These are phyloP conservation scores for Sanguinoderma infundibulare DNA, from an alignment of 1,284 basidiomycete species.

Conservation along the genomic window DNA sequence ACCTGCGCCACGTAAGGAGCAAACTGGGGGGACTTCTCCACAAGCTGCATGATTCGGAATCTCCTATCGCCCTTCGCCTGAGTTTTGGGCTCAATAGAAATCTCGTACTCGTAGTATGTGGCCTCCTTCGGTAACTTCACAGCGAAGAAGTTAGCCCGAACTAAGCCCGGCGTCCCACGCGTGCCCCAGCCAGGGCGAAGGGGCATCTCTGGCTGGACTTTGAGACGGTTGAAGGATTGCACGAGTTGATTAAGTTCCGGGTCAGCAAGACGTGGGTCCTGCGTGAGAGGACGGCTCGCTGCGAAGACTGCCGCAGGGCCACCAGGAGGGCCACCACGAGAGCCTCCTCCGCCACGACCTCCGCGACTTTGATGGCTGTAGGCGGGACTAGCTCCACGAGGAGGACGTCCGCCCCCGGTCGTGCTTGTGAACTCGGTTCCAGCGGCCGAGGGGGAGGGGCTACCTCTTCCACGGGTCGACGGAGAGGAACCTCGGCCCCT, in stretches of 20 bases:
- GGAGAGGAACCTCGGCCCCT: slow-evolving; percentile 17
- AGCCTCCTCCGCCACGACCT: slow-evolving; percentile 25
- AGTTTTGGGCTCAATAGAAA: slow-evolving; percentile 57
- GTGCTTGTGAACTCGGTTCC: slow-evolving; percentile 16
- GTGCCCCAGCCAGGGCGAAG: slow-evolving; percentile 72
- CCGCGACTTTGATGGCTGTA: background rate
- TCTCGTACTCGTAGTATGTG: slow-evolving; percentile 61
- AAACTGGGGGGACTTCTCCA: slow-evolving; percentile 53
- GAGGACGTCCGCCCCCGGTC: slow-evolving; percentile 14
- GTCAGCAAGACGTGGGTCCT: slow-evolving; percentile 47
- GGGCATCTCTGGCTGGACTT: slow-evolving; percentile 50
- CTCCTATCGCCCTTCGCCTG: slow-evolving; percentile 55
- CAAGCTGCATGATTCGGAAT: slow-evolving; percentile 58
- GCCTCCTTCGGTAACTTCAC: slow-evolving; percentile 50
- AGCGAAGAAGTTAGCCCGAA: slow-evolving; percentile 74
- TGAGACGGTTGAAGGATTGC: slow-evolving; percentile 44
- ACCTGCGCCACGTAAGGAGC: slow-evolving; percentile 47
- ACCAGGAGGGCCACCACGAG: slow-evolving; percentile 24
- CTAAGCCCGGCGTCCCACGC: slow-evolving; percentile 50
- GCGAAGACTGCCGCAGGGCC: slow-evolving; percentile 34
- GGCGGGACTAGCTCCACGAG: slow-evolving; percentile 6
- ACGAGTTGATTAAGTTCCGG: slow-evolving; percentile 46
- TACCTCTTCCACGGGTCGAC: slow-evolving; percentile 16
- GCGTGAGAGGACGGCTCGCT: slow-evolving; percentile 41
- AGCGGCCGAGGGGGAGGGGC: slow-evolving; percentile 19